Evolutionary conservation across 164 flowering plant genomes (phyloP).

Genomic region (Chloranthus sessilifolius): DNA sequence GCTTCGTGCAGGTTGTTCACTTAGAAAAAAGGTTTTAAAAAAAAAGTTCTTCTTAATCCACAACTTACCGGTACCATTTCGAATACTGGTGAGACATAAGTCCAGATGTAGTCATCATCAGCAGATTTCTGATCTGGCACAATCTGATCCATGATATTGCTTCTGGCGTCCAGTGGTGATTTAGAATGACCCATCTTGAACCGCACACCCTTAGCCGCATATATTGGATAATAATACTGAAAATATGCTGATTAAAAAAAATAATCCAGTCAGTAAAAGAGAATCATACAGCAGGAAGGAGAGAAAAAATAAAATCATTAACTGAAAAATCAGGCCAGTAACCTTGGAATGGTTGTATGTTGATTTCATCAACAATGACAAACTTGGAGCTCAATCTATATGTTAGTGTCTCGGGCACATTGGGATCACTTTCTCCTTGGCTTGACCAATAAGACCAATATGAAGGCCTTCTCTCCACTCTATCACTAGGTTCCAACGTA

Average conservation of each 20-base stretch:
- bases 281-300: no score
- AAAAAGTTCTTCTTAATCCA: neutral
- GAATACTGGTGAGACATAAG: constrained; percentile 32
- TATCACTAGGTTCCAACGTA: constrained; percentile 51
- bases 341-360: constrained; percentile 77
- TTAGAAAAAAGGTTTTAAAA: neutral
- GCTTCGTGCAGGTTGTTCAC: no score
- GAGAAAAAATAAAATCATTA: no score
- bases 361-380: constrained; percentile 57
- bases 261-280: constrained; percentile 1
- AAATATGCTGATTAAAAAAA: constrained; percentile 28
- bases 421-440: constrained; percentile 51
- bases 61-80: constrained; percentile 37
- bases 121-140: constrained; percentile 4
- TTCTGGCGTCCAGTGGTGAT: constrained; percentile 10
- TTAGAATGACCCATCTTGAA: constrained; percentile 35
- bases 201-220: constrained; percentile 37
- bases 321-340: no score
- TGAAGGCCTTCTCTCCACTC: constrained; percentile 32
- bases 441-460: constrained; percentile 99
- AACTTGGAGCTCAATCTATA: constrained; percentile 43
- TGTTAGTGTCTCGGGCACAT: constrained; percentile 52
- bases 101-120: constrained; percentile 23
- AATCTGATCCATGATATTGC: constrained; percentile 8
- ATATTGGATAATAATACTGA: constrained; percentile 37